Percentiles rank a stretch among this genome's conserved stretches.
Conservation (phyloP, 139 green algal genomes). For the Micractinium conductrix region DNA sequence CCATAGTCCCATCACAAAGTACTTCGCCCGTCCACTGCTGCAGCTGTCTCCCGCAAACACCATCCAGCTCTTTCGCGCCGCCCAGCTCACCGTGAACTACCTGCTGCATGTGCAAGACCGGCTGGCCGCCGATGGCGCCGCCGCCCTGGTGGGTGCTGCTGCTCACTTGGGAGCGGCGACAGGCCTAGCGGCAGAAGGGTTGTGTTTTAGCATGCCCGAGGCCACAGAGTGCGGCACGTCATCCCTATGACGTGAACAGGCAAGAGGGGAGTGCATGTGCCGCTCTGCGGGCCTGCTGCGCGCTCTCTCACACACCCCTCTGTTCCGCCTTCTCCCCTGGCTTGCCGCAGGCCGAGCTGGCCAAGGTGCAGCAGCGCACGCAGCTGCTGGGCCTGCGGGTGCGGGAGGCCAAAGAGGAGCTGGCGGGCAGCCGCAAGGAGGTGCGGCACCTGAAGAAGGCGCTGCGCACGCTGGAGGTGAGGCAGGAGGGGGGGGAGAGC, state of each 20-base stretch:
- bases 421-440: conserved; percentile 31
- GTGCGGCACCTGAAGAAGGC: conserved; percentile 16
- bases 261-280: no score
- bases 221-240: no score
- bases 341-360: conserved; percentile 19
- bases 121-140: conserved; percentile 41
- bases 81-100: conserved; percentile 84
- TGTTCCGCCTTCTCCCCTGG: not conserved
- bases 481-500: not conserved
- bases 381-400: conserved; percentile 15
- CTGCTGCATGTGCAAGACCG: conserved; percentile 84
- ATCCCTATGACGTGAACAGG: no score
- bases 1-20: not conserved
- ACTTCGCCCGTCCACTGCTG: not conserved
- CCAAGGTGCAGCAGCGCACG: not conserved
- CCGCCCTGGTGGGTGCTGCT: conserved; percentile 10
- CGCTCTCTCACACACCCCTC: not conserved
- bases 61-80: conserved; percentile 64
- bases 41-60: not conserved
- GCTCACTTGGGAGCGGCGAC: no score
- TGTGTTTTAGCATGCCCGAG: no score
- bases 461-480: conserved; percentile 17
- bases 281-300: not conserved
- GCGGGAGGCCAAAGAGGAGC: conserved; percentile 22
- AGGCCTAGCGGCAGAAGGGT: no score